Base-by-base conservation (phyloP, 2,329 filamentous ascomycete genomes). In the Arthrobotrys musiformis region DNA sequence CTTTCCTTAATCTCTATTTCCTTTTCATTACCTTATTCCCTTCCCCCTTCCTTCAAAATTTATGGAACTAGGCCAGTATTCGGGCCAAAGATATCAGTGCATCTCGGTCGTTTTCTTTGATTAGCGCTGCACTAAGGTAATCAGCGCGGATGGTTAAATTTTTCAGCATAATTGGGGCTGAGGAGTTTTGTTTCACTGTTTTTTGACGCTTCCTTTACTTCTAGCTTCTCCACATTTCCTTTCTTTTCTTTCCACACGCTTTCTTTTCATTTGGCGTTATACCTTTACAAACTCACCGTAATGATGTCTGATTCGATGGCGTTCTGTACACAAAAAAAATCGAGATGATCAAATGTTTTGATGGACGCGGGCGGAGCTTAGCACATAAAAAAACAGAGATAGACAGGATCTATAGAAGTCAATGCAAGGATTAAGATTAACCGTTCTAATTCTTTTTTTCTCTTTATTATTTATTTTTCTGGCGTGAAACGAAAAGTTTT, bases 361-460 rank as follows among this genome's bases (percentile, higher is more conserved):
- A n/a, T n/a, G n/a, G n/a, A n/a, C n/a, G n/a, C n/a, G n/a, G n/a
- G n/a, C n/a, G n/a, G n/a, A 62, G 11, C 8, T n/a, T n/a, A 40
- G 54, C 33, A 58, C 19, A 33, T 58, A 40, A 15, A 46, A 46
- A 62, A 46, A 46, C 17, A 3, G 13, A 46, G 40, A 60, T 69
- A 69, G 52, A 35, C 50, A 50, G 64, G 64, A 61, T 69, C 64
- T 69, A 61, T 60, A 35, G 28, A 56, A 33, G 17, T 54, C 48
- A 19, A 54, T 15, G 13, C 6, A 15, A 11, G n/a, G 5, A 40
- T 40, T 40, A 4, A 40, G n/a, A n/a, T n/a, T n/a, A n/a, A n/a
- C n/a, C n/a, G n/a, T n/a, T n/a, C n/a, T n/a, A n/a, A n/a, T n/a
- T 15, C n/a, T 40, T 40, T n/a, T 40, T 40, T 15, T 15, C n/a